These are phyloP conservation scores for Willaertia magna DNA, from an alignment of 208 protist species.

Conservation along the genomic window DNA sequence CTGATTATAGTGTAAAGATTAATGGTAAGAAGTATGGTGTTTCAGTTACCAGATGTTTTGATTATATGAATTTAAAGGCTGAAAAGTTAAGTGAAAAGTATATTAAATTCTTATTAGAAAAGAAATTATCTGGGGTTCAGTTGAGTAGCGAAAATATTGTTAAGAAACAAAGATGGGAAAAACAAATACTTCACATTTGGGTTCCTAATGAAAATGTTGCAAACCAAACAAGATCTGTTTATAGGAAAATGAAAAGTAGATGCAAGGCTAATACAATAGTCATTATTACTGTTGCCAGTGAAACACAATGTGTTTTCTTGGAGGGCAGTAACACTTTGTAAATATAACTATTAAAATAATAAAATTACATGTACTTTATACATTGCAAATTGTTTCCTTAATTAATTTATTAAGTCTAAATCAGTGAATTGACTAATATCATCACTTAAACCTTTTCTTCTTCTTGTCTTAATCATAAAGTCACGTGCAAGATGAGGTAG, in stretches of 20 bases:
- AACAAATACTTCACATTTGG: constrained; percentile 40
- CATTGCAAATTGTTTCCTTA: no score
- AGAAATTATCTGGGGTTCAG: constrained; percentile 37
- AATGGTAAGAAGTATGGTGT: constrained; percentile 28
- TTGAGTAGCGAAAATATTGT: constrained; percentile 7
- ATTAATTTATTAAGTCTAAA: background rate
- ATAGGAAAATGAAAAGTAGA: constrained; percentile 13
- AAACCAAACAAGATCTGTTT: constrained; percentile 20
- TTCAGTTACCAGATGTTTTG: constrained; percentile 35
- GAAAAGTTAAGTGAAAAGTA: constrained; percentile 17
- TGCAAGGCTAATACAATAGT: constrained; percentile 32
- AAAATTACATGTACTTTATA: no score
- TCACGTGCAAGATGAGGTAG: constrained; percentile 88
- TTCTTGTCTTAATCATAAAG: constrained; percentile 96
- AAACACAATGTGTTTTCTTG: constrained; percentile 33
- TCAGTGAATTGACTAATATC: constrained; percentile 37
- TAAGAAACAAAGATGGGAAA: constrained; percentile 30
- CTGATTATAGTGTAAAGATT: constrained; percentile 33
- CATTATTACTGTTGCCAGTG: constrained; percentile 25
- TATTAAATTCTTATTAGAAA: constrained; percentile 25
- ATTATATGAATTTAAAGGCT: constrained; percentile 11
- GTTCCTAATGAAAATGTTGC: constrained; percentile 8
- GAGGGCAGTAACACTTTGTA: no score
- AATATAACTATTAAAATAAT: no score
- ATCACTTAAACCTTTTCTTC: constrained; percentile 83